A percentile compares a stretch with the other conserved stretches of the same genome.
These are phyloP conservation scores for Colletotrichum coccodes DNA, from an alignment of 2,329 filamentous ascomycete species.

Conservation along the genomic window DNA sequence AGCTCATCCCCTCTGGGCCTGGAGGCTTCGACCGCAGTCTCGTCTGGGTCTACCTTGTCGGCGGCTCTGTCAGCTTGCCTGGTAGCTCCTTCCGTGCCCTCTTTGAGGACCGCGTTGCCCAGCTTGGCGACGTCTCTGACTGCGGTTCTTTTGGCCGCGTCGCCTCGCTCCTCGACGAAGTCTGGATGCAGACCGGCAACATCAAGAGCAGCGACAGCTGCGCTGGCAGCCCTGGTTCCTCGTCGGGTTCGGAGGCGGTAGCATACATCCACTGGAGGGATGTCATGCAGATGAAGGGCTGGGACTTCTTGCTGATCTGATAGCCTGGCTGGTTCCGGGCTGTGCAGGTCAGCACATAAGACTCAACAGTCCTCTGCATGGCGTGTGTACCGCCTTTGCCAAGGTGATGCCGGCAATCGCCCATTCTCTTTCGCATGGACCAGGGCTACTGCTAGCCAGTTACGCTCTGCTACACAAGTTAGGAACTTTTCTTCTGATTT, in stretches of 20 bases:
- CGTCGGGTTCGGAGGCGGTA: conserved; percentile 50
- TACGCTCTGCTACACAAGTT: conserved; percentile 6
- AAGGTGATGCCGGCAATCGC: conserved; percentile 50
- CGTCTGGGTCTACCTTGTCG: conserved; percentile 92
- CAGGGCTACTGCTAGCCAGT: conserved; percentile 27
- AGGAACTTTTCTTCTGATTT: conserved; percentile 14
- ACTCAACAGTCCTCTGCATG: conserved; percentile 33
- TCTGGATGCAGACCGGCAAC: conserved; percentile 83
- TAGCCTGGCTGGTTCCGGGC: conserved; percentile 28
- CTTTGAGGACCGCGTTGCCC: conserved; percentile 78
- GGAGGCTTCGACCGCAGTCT: conserved; percentile 90
- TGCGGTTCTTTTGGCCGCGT: conserved; percentile 90
- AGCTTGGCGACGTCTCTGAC: conserved; percentile 80
- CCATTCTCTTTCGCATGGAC: conserved; percentile 34
- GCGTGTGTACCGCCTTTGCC: conserved; percentile 38
- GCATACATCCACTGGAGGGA: conserved; percentile 93
- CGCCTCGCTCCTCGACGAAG: conserved; percentile 79
- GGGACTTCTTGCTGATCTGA: conserved; percentile 92
- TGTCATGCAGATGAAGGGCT: conserved; percentile 89
- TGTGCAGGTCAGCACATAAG: conserved; percentile 6
- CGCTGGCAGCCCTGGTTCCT: conserved; percentile 36
- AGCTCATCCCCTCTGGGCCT: conserved; percentile 83
- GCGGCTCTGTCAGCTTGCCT: conserved; percentile 80
- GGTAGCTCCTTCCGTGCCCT: conserved; percentile 80
- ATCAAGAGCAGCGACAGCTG: conserved; percentile 47